phyloP scores from a whole-genome alignment of 2,329 filamentous ascomycete species.

The Aspergillus niger region DNA sequence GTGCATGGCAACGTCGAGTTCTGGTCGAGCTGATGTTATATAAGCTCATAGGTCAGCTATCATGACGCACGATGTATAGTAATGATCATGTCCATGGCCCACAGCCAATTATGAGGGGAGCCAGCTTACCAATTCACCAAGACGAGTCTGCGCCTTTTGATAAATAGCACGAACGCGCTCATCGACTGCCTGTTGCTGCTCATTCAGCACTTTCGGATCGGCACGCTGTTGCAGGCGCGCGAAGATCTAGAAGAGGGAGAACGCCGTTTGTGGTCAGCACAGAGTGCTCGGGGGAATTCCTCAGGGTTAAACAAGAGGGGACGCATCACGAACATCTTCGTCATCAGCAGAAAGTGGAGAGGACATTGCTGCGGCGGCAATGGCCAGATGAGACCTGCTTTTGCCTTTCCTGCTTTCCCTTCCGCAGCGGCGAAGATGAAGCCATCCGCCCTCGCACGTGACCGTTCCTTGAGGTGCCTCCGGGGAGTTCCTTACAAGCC shows the following conservation, averaged over 20 bases:
- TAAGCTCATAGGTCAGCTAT: slow-evolving; percentile 16
- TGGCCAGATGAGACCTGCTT: slow-evolving; percentile 25
- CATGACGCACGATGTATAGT: neutral
- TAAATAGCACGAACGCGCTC: slow-evolving; percentile 60
- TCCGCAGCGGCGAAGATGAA: slow-evolving; percentile 23
- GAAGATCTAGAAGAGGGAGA: slow-evolving; percentile 35
- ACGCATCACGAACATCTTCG: slow-evolving; percentile 37
- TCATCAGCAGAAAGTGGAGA: slow-evolving; percentile 45
- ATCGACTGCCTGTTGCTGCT: slow-evolving; percentile 62
- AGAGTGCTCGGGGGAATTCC: neutral
- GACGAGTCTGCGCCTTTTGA: slow-evolving; percentile 63
- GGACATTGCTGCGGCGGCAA: slow-evolving; percentile 47
- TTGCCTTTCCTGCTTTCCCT: slow-evolving; percentile 20
- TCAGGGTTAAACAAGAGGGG: neutral
- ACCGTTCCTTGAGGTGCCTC: slow-evolving; percentile 6
- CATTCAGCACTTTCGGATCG: slow-evolving; percentile 61
- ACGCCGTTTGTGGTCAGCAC: slow-evolving; percentile 13
- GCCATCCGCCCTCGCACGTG: slow-evolving; percentile 26
- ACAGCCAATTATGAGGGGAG: neutral
- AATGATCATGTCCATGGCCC: neutral
- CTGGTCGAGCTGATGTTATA: slow-evolving; percentile 63
- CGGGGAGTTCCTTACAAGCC: slow-evolving; percentile 2
- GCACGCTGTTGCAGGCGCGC: slow-evolving; percentile 50
- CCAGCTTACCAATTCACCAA: slow-evolving; percentile 63
- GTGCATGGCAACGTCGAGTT: slow-evolving; percentile 87